phyloP scores from a whole-genome alignment of 2,329 filamentous ascomycete genomes.

The Fragosphaeria purpurea region DNA sequence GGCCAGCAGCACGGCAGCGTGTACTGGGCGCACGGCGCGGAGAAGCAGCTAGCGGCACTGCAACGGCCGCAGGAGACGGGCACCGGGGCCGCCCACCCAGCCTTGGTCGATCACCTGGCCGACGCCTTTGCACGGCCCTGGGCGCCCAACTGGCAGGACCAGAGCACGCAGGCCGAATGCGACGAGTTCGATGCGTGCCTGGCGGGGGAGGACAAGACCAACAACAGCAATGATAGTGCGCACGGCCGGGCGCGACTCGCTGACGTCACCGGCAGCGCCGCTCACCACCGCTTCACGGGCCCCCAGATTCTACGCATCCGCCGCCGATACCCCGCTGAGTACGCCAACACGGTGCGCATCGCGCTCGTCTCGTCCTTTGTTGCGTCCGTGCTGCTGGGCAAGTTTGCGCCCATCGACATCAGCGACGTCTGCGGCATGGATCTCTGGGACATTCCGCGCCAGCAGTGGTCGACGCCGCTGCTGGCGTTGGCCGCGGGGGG shows the following conservation, averaged over 20 bases:
- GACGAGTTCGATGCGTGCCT: conserved; percentile 73
- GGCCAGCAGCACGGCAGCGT: conserved; percentile 98
- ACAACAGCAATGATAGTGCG: conserved; percentile 27
- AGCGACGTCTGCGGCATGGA: conserved; percentile 96
- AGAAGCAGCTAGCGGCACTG: conserved; percentile 50
- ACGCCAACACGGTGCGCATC: conserved; percentile 71
- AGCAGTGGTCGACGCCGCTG: conserved; percentile 64
- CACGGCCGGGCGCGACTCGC: conserved; percentile 55
- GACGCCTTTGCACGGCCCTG: conserved; percentile 71
- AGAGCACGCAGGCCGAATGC: conserved; percentile 86
- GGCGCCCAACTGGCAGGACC: conserved; percentile 97
- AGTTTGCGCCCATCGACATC: conserved; percentile 82
- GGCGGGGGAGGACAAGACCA: neutral
- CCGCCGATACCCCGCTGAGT: conserved; percentile 69
- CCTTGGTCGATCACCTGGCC: conserved; percentile 62
- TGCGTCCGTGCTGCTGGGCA: conserved; percentile 78
- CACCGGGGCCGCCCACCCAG: conserved; percentile 37
- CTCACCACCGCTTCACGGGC: conserved; percentile 97
- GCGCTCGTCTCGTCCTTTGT: conserved; percentile 93
- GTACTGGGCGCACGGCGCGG: conserved; percentile 72
- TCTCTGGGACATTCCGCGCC: conserved; percentile 76
- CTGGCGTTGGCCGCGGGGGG: conserved; percentile 65
- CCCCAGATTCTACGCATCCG: conserved; percentile 88
- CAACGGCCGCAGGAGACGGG: neutral
- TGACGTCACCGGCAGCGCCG: conserved; percentile 75